Evolutionary conservation across 1,139 yeast genomes (phyloP).

Genomic region (Kazachstania sp.): DNA sequence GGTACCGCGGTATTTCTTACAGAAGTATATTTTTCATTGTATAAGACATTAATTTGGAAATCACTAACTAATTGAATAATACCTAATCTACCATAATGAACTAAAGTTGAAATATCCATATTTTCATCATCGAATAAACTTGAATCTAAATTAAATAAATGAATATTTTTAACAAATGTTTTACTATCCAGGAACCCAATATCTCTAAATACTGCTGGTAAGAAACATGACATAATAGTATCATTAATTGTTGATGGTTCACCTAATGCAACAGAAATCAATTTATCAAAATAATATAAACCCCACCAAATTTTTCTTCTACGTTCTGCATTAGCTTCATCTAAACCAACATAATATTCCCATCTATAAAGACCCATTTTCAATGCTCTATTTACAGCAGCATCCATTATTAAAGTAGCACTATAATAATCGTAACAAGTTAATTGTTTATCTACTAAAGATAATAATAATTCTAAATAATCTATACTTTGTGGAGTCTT

Average conservation of each 20-base stretch:
- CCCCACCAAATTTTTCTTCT: slow-evolving; percentile 29
- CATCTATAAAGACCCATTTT: slow-evolving; percentile 26
- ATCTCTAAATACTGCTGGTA: slow-evolving; percentile 21
- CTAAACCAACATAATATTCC: slow-evolving; percentile 30
- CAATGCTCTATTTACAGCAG: slow-evolving; percentile 20
- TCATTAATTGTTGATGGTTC: slow-evolving; percentile 21
- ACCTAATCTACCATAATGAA: slow-evolving; percentile 19
- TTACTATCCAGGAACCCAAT: slow-evolving; percentile 21
- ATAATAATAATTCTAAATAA: slow-evolving; percentile 22
- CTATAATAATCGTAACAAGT: slow-evolving; percentile 22
- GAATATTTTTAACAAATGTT: slow-evolving; percentile 17
- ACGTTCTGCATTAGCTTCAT: slow-evolving; percentile 27
- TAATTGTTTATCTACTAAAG: slow-evolving; percentile 17
- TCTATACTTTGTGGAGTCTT: slow-evolving; percentile 17
- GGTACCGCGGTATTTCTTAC: slow-evolving; percentile 23
- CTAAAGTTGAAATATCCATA: slow-evolving; percentile 11
- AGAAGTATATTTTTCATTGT: slow-evolving; percentile 22
- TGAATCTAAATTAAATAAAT: slow-evolving; percentile 1
- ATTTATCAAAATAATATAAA: slow-evolving; percentile 20
- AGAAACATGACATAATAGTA: slow-evolving; percentile 19
- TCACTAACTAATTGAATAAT: slow-evolving; percentile 13
- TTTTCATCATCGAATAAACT: slow-evolving; percentile 9
- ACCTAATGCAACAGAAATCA: slow-evolving; percentile 12
- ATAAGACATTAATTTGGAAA: slow-evolving; percentile 19
- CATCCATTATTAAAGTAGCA: slow-evolving; percentile 18